These are phyloP conservation scores for Ramichloridium luteum DNA, from an alignment of 2,329 filamentous ascomycete species.

Conservation along the genomic window DNA sequence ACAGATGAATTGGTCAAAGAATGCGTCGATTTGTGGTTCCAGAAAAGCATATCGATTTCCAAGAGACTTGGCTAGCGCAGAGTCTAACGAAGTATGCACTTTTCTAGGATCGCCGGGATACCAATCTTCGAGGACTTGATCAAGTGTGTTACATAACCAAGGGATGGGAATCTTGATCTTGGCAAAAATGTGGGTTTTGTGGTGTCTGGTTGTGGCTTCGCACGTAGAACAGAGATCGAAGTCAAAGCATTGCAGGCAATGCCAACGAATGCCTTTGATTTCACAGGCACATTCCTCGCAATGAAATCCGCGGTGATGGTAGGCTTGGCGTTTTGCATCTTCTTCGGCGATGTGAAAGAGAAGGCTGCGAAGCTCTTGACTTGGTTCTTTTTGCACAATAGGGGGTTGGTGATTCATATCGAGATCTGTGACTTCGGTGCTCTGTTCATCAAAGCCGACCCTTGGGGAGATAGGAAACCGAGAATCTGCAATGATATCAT, in stretches of 20 bases:
- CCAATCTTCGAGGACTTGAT: slow-evolving; percentile 60
- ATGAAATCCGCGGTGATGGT: slow-evolving; percentile 81
- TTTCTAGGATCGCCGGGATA: slow-evolving; percentile 77
- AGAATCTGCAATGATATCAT: too few relatives aligned
- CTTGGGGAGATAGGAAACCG: too few relatives aligned
- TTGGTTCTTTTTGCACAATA: slow-evolving; percentile 13
- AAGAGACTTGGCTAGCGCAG: slow-evolving; percentile 52
- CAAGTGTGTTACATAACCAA: background rate
- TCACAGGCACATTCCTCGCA: slow-evolving; percentile 83
- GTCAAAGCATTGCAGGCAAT: slow-evolving; percentile 90
- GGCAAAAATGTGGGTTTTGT: slow-evolving; percentile 90
- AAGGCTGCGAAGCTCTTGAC: slow-evolving; percentile 34
- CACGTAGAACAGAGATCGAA: slow-evolving; percentile 93
- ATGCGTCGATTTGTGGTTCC: slow-evolving; percentile 74
- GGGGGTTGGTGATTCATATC: background rate
- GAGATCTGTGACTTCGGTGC: background rate
- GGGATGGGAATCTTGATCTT: slow-evolving; percentile 87
- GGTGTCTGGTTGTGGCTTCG: slow-evolving; percentile 53
- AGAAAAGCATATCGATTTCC: slow-evolving; percentile 45
- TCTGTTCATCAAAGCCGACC: too few relatives aligned
- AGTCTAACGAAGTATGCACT: slow-evolving; percentile 54
- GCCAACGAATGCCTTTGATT: slow-evolving; percentile 84
- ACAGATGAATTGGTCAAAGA: slow-evolving; percentile 95
- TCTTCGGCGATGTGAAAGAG: slow-evolving; percentile 91
- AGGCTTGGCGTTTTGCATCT: slow-evolving; percentile 74